Evolutionary conservation across 2,329 filamentous ascomycete genomes (phyloP).

Genomic region (Biscogniauxia sp.): DNA sequence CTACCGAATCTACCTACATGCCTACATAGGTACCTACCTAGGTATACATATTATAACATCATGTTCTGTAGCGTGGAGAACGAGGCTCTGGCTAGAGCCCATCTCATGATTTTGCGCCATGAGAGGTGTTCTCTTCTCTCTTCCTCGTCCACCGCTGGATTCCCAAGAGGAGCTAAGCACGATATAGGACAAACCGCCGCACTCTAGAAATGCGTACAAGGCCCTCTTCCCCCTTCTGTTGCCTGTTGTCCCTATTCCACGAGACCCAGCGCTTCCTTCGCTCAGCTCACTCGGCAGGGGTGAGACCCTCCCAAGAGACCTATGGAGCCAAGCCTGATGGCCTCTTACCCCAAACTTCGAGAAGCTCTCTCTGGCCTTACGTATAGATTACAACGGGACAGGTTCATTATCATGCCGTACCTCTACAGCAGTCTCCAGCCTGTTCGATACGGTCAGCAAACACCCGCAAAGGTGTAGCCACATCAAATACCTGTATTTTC

Average conservation of each 20-base stretch:
- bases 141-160: not conserved
- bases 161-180: not conserved
- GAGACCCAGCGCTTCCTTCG: not conserved
- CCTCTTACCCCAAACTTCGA: not conserved
- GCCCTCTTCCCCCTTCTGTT: not conserved
- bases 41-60: not conserved
- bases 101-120: not conserved
- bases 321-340: not conserved
- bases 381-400: not conserved
- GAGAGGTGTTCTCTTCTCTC: not conserved
- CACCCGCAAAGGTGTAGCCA: not conserved
- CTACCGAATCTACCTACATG: not conserved
- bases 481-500: not conserved
- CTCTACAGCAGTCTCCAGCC: not conserved
- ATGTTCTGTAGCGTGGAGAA: not conserved
- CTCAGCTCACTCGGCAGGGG: not conserved
- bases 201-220: not conserved
- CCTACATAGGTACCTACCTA: not conserved
- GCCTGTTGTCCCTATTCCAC: not conserved
- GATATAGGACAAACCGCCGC: not conserved
- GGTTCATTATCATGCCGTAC: not conserved
- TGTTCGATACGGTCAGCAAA: not conserved
- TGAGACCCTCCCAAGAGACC: not conserved
- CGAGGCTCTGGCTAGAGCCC: not conserved
- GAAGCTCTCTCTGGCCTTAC: not conserved